These are phyloP conservation scores for Nemania abortiva DNA, from an alignment of 2,329 filamentous ascomycete genomes.

Conservation along the genomic window DNA sequence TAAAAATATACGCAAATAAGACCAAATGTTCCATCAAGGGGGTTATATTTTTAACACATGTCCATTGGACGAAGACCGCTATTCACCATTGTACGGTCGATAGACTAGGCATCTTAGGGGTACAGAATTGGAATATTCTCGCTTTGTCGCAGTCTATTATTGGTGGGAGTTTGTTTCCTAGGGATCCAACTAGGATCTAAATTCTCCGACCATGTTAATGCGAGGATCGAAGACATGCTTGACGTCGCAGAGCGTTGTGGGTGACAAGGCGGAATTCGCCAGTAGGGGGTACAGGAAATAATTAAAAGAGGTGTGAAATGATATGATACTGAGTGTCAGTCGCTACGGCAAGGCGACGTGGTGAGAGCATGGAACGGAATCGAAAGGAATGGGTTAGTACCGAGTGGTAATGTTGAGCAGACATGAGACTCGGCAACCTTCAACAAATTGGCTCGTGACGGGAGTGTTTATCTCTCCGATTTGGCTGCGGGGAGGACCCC, in stretches of 20 bases:
- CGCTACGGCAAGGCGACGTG: not conserved
- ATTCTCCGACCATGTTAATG: conserved; percentile 37
- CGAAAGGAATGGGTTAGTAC: conserved; percentile 7
- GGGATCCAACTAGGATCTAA: conserved; percentile 24
- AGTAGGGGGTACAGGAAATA: not conserved
- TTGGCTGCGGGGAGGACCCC: conserved; percentile 30
- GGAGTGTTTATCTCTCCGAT: conserved; percentile 20
- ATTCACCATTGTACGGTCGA: conserved; percentile 9
- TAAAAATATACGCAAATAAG: not conserved
- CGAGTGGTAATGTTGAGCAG: not conserved
- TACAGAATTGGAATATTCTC: conserved; percentile 25
- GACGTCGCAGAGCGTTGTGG: conserved; percentile 16
- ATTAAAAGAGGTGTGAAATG: not conserved
- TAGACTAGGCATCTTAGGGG: conserved; percentile 16
- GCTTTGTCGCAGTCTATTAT: conserved; percentile 30
- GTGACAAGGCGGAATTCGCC: conserved; percentile 23
- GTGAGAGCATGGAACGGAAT: conserved; percentile 2
- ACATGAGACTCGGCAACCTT: conserved; percentile 18
- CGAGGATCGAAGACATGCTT: conserved; percentile 25
- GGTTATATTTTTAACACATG: conserved; percentile 6
- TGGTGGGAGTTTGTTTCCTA: conserved; percentile 32
- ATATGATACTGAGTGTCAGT: conserved; percentile 5
- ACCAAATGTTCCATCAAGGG: not conserved
- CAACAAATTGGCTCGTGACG: conserved; percentile 22
- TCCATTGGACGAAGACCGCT: conserved; percentile 16